phyloP scores from a whole-genome alignment of 2,329 filamentous ascomycete genomes.

The Neurospora crassa region DNA sequence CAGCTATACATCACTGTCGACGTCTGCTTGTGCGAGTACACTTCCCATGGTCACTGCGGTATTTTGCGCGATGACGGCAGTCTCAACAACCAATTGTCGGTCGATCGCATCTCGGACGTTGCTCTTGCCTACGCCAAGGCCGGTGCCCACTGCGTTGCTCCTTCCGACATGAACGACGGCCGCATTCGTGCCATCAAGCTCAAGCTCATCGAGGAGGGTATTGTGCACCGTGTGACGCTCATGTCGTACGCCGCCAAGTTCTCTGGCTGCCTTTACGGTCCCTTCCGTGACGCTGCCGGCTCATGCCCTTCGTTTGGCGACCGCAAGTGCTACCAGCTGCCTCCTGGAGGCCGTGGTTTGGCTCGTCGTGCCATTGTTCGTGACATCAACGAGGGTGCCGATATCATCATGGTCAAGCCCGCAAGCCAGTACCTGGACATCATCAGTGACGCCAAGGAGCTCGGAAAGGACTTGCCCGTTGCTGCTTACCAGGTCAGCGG shows the following conservation, averaged over 20 bases:
- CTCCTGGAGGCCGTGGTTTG: conserved; percentile 82
- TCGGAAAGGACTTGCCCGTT: conserved; percentile 83
- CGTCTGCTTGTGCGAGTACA: conserved; percentile 98
- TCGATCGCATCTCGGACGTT: conserved; percentile 93
- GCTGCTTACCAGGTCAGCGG: conserved; percentile 96
- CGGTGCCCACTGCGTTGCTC: conserved; percentile 92
- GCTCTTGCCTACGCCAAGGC: conserved; percentile 94
- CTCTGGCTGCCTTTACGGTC: conserved; percentile 89
- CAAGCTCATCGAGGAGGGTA: conserved; percentile 89
- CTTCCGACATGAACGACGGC: conserved; percentile 98
- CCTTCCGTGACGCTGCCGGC: conserved; percentile 92
- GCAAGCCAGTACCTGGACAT: conserved; percentile 94
- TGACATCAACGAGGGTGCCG: conserved; percentile 87
- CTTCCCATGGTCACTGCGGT: conserved; percentile 93
- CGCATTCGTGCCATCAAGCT: conserved; percentile 96
- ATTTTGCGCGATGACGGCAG: conserved; percentile 88
- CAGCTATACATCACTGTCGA: conserved; percentile 85
- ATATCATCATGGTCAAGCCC: conserved; percentile 99
- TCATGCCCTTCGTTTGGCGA: conserved; percentile 89
- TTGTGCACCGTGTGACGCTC: conserved; percentile 80
- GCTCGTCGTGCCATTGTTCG: conserved; percentile 82
- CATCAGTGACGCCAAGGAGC: conserved; percentile 92
- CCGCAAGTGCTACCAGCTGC: conserved; percentile 92
- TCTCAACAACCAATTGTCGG: conserved; percentile 86
- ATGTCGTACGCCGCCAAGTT: conserved; percentile 99